A percentile compares a stretch with the other conserved stretches of the same genome.
Evolutionary conservation across 2,329 filamentous ascomycete species (phyloP).

Genomic region (Fusarium bulbicola): DNA sequence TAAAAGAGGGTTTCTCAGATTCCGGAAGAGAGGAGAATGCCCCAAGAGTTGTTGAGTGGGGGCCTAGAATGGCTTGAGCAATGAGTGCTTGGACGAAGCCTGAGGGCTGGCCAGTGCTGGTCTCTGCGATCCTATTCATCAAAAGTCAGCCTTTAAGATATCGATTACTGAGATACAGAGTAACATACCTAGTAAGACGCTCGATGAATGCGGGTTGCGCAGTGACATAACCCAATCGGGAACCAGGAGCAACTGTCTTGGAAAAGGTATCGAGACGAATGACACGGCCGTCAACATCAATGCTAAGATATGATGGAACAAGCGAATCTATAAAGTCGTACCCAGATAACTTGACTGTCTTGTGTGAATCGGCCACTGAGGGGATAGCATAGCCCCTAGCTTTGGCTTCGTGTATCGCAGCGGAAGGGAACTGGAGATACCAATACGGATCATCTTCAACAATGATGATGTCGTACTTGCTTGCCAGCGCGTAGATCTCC

Average conservation of each 20-base stretch:
- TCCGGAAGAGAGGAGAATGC: slow-evolving; percentile 56
- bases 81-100: slow-evolving; percentile 90
- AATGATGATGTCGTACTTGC: slow-evolving; percentile 88
- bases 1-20: slow-evolving; percentile 58
- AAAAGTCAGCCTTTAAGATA: slow-evolving; percentile 4
- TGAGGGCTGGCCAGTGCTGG: slow-evolving; percentile 82
- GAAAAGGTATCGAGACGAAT: slow-evolving; percentile 93
- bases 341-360: slow-evolving; percentile 60
- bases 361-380: slow-evolving; percentile 43
- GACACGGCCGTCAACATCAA: slow-evolving; percentile 88
- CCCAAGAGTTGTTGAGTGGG: slow-evolving; percentile 58
- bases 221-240: slow-evolving; percentile 90
- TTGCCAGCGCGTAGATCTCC: slow-evolving; percentile 82
- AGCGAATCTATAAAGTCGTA: slow-evolving; percentile 85
- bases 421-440: slow-evolving; percentile 89
- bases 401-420: slow-evolving; percentile 61
- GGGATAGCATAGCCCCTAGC: slow-evolving; percentile 52
- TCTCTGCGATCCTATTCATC: slow-evolving; percentile 73
- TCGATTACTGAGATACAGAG: not conserved
- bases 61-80: slow-evolving; percentile 78
- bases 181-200: slow-evolving; percentile 60
- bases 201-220: slow-evolving; percentile 82
- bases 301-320: slow-evolving; percentile 80
- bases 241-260: slow-evolving; percentile 91
- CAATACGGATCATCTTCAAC: slow-evolving; percentile 96